Evolutionary conservation across 495 filamentous ascomycete genomes (phyloP).

Genomic region (Glonium stellatum): DNA sequence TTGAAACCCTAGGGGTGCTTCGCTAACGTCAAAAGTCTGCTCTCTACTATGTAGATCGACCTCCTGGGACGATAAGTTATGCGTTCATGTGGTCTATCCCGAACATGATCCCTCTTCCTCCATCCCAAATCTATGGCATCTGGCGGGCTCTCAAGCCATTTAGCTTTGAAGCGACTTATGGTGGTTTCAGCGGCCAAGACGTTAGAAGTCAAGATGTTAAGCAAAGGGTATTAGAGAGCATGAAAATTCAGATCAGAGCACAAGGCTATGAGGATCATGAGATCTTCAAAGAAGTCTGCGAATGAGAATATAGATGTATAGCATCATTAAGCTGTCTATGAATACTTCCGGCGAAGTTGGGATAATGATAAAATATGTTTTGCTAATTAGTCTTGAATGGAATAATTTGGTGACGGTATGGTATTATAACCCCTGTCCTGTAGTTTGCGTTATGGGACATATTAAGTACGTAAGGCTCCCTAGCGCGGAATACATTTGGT

Average conservation of each 20-base stretch:
- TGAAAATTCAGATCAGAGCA: slow-evolving; percentile 53
- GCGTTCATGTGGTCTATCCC: slow-evolving; percentile 75
- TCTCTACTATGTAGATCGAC: slow-evolving; percentile 41
- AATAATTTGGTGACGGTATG: no score
- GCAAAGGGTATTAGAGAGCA: slow-evolving; percentile 61
- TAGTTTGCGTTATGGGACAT: no score
- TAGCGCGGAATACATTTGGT: no score
- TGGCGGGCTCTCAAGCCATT: slow-evolving; percentile 49
- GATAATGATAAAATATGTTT: no score
- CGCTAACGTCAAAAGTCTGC: slow-evolving; percentile 27
- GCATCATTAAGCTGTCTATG: no score
- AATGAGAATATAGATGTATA: no score
- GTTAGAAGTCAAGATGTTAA: slow-evolving; percentile 53
- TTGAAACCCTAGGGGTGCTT: neutral
- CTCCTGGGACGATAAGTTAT: slow-evolving; percentile 53
- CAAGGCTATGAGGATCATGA: slow-evolving; percentile 19
- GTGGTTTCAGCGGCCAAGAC: slow-evolving; percentile 56
- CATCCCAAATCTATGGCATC: slow-evolving; percentile 46
- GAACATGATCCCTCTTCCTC: slow-evolving; percentile 69
- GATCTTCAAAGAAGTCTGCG: neutral
- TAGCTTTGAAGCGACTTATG: slow-evolving; percentile 58
- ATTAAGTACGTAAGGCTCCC: no score
- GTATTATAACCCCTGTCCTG: no score
- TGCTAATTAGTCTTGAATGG: no score
- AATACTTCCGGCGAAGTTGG: no score